Evolutionary conservation across 768 basidiomycete genomes (phyloP).

Genomic region (Russula virescens): DNA sequence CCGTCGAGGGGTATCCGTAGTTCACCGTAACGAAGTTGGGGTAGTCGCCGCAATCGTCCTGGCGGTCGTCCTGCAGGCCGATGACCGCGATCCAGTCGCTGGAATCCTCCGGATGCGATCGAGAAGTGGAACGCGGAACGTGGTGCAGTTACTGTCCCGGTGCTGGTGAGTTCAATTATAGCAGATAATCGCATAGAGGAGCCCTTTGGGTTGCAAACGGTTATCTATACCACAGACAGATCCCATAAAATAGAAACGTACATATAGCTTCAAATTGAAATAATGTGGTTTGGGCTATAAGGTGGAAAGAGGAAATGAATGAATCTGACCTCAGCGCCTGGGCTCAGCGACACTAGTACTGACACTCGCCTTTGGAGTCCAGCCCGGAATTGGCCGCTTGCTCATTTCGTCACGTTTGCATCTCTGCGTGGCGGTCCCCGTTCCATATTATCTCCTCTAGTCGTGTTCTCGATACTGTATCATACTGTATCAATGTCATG

Average conservation of each 20-base stretch:
- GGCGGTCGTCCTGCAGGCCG: slow-evolving; percentile 78
- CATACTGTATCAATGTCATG: too few species aligned
- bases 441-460: too few species aligned
- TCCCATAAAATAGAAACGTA: slow-evolving; percentile 37
- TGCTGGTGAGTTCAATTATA: slow-evolving; percentile 74
- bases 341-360: too few species aligned
- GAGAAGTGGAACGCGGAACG: slow-evolving; percentile 80
- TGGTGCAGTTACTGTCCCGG: slow-evolving; percentile 65
- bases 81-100: slow-evolving; percentile 76
- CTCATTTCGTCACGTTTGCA: too few species aligned
- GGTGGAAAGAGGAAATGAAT: slow-evolving; percentile 4
- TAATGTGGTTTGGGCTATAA: slow-evolving; percentile 64
- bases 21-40: slow-evolving; percentile 83
- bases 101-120: slow-evolving; percentile 81
- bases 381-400: too few species aligned
- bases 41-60: slow-evolving; percentile 77
- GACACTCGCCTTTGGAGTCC: too few species aligned
- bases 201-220: slow-evolving; percentile 47
- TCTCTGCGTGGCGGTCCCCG: too few species aligned
- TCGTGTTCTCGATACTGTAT: too few species aligned
- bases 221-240: background rate
- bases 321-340: too few species aligned
- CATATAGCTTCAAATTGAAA: slow-evolving; percentile 84
- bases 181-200: slow-evolving; percentile 83
- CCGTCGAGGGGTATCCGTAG: slow-evolving; percentile 91